Evolutionary conservation across 2,329 filamentous ascomycete species (phyloP).

Genomic region (Pseudogymnoascus sp.): DNA sequence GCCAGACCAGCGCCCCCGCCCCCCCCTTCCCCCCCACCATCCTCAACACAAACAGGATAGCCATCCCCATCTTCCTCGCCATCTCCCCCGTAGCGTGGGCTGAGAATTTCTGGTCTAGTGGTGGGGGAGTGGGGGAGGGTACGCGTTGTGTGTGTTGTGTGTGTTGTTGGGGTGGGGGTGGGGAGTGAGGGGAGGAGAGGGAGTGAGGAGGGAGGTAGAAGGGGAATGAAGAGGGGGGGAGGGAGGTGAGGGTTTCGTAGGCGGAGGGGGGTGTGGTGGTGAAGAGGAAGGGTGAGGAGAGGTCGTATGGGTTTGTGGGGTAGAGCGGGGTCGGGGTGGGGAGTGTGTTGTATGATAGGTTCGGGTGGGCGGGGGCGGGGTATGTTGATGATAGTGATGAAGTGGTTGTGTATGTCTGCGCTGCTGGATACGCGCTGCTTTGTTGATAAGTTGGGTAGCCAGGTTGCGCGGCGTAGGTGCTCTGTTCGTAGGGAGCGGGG

Average conservation of each 20-base stretch:
- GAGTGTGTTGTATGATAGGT: not conserved
- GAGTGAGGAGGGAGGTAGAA: not conserved
- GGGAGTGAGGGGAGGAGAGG: not conserved
- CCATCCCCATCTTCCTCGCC: not conserved
- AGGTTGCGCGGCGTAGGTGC: not conserved
- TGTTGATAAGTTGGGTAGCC: not conserved
- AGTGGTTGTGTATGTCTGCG: not conserved
- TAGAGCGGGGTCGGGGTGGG: not conserved
- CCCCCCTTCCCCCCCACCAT: not conserved
- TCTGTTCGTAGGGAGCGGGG: not conserved
- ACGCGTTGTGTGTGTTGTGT: not conserved
- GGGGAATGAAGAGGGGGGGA: not conserved
- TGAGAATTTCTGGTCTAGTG: not conserved
- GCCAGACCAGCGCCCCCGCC: not conserved
- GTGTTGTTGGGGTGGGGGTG: too few species aligned
- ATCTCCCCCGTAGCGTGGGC: not conserved
- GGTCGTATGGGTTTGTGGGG: not conserved
- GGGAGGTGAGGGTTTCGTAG: not conserved
- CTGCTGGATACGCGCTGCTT: too few species aligned
- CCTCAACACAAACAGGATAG: not conserved
- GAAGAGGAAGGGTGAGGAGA: not conserved
- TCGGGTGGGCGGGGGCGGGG: not conserved
- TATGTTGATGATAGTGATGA: not conserved
- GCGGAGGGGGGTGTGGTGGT: not conserved
- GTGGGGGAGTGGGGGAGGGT: not conserved